Evolutionary conservation across 345 rosid species (phyloP).

Genomic region (Eucalyptus erythrocorys): DNA sequence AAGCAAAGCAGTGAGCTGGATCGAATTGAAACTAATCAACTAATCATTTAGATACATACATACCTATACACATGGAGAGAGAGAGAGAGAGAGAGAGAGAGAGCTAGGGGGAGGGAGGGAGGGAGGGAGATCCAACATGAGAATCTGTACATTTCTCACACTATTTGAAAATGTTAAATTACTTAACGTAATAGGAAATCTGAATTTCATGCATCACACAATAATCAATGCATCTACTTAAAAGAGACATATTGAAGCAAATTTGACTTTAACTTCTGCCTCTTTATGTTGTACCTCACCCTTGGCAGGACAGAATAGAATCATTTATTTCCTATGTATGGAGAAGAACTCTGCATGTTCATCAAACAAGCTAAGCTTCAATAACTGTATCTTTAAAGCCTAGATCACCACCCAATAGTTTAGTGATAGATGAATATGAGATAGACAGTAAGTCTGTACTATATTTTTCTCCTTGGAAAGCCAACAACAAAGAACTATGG

Average conservation of each 20-base stretch:
- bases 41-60: neutral
- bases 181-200: neutral
- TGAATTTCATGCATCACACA: neutral
- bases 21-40: neutral
- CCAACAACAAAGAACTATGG: neutral
- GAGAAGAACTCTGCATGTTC: neutral
- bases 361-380: neutral
- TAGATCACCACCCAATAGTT: neutral
- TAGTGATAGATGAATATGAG: neutral
- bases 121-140: neutral
- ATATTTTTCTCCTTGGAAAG: neutral
- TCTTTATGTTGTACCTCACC: neutral
- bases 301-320: neutral
- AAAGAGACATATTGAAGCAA: neutral
- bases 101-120: neutral
- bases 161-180: neutral
- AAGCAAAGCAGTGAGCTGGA: constrained; percentile 78
- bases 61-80: neutral
- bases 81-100: neutral
- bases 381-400: neutral
- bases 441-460: neutral
- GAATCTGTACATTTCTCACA: neutral
- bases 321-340: neutral
- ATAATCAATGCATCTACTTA: neutral
- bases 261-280: neutral